Evolutionary conservation across 2,329 filamentous ascomycete species (phyloP), one percentile per base, ranked within the genome.

Genomic region (Aspergillus intermedius): DNA sequence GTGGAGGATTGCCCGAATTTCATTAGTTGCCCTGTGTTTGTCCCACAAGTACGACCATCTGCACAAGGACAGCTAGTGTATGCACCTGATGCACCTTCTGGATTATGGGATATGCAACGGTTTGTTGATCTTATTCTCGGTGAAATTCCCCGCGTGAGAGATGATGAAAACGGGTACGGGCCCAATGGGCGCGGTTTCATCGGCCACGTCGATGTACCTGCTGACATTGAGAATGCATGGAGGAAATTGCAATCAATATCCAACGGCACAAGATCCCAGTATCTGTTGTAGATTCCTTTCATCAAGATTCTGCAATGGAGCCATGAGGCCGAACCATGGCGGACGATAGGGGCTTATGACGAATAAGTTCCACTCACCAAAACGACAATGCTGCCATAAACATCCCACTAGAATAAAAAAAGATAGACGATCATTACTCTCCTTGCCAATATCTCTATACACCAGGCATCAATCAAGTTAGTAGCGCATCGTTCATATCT

Each of bases 151-250:
- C 61, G 74, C 25, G 44, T 76, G 44, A 60, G 70, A 40, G 72
- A 75, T 52, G 67, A 74, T 52, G 54, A 59, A 35, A 47, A 64
- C 8, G 71, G 72, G 1, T 76, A 76, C 59, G 73, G 74, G 7
- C 74, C 73, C 0, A 60, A 52, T 9, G 74, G 73, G 2, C 70
- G 65, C 34, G 64, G 61, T 0, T 76, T 74, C 46, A 75, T 76
- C 49, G 53, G 55, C 5, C 72, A 75, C 60, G 70, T 75, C 12
- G 66, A 73, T 54, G 57, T 76, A 40, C 69, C 71, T 0, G 46
- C 34, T 2, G 57, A 63, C 3, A 62, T 73, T 12, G 63, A 71
- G 45, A 50, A 44, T 7, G 68, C 71, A 13, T 72, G 66, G 64
- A 48, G 17, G 42, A 45, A 52, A 44, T 37, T 57, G 32, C 30